phyloP scores from a whole-genome alignment of 192 early-diverging fungal genomes.

The Entomortierella lignicola region DNA sequence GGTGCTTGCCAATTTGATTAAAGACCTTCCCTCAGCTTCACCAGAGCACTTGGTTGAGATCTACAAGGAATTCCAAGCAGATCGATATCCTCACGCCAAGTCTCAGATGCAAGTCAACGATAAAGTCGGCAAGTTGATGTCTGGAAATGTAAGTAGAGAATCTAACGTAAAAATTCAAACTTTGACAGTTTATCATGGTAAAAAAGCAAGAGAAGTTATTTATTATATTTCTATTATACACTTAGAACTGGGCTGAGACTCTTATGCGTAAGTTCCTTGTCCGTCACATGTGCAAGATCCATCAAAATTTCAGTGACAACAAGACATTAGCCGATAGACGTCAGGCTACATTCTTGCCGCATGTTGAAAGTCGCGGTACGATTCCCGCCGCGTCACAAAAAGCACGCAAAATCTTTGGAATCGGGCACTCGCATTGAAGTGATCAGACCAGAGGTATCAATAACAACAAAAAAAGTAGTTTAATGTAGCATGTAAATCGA shows the following conservation, averaged over 20 bases:
- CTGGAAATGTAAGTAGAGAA: slow-evolving; percentile 10
- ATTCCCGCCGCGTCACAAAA: slow-evolving; percentile 8
- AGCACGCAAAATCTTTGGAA: slow-evolving; percentile 16
- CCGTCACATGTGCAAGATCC: slow-evolving; percentile 30
- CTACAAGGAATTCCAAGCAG: slow-evolving; percentile 39
- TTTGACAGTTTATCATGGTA: no score
- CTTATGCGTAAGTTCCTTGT: slow-evolving; percentile 26
- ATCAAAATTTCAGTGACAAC: slow-evolving; percentile 31
- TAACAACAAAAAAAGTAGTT: no score
- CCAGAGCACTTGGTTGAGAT: slow-evolving; percentile 16
- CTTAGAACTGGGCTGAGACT: slow-evolving; percentile 23
- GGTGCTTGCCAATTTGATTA: slow-evolving; percentile 21
- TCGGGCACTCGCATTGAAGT: neutral
- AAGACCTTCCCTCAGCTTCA: slow-evolving; percentile 16
- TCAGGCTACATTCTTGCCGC: slow-evolving; percentile 27
- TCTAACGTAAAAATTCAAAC: no score
- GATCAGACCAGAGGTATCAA: no score
- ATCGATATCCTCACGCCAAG: slow-evolving; percentile 19
- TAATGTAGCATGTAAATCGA: no score
- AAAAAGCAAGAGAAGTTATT: no score
- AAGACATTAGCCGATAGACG: slow-evolving; percentile 29
- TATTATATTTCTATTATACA: neutral
- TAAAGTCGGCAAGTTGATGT: slow-evolving; percentile 18
- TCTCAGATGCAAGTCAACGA: slow-evolving; percentile 23
- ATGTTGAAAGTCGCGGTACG: slow-evolving; percentile 12